A percentile compares a stretch with the other conserved stretches of the same genome.
These are phyloP conservation scores for Phyllosticta citrichinensis DNA, from an alignment of 2,329 filamentous ascomycete genomes.

Conservation along the genomic window DNA sequence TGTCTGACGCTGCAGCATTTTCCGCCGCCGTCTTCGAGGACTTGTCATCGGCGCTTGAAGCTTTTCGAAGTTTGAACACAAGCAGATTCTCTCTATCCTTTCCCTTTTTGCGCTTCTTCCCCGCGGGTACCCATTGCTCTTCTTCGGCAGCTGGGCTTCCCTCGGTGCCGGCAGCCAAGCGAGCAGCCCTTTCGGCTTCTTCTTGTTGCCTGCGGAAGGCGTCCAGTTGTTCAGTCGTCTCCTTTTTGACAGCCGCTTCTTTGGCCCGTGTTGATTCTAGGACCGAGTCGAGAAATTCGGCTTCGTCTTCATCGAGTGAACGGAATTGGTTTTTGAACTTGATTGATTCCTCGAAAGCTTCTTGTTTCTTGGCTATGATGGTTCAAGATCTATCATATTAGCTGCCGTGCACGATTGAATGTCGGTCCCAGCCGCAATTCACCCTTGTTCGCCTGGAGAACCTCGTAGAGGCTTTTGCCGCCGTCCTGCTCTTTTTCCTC, in stretches of 20 bases:
- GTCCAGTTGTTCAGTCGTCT: slow-evolving; percentile 50
- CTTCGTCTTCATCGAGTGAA: slow-evolving; percentile 67
- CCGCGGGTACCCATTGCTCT: slow-evolving; percentile 39
- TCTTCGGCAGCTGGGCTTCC: slow-evolving; percentile 24
- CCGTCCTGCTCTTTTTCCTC: slow-evolving; percentile 40
- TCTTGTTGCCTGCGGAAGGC: slow-evolving; percentile 50
- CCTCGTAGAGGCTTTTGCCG: slow-evolving; percentile 60
- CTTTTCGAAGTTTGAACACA: slow-evolving; percentile 36
- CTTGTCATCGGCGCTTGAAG: slow-evolving; percentile 18
- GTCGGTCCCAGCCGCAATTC: slow-evolving; percentile 7
- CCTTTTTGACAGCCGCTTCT: slow-evolving; percentile 46
- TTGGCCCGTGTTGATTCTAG: slow-evolving; percentile 47
- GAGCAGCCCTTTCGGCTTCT: slow-evolving; percentile 43
- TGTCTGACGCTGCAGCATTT: neutral
- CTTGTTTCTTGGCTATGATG: slow-evolving; percentile 61
- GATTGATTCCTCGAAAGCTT: slow-evolving; percentile 65
- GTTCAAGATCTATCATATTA: slow-evolving; percentile 24
- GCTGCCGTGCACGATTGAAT: slow-evolving; percentile 3
- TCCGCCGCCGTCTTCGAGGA: neutral
- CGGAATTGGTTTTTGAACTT: slow-evolving; percentile 68
- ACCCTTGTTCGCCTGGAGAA: slow-evolving; percentile 77
- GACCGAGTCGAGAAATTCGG: slow-evolving; percentile 59
- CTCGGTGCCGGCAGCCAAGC: slow-evolving; percentile 30
- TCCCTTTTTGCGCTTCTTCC: slow-evolving; percentile 43
- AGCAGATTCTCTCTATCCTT: slow-evolving; percentile 27